phyloP scores from a whole-genome alignment of 352 stramenopile genomes.

The Pythium periplocum region DNA sequence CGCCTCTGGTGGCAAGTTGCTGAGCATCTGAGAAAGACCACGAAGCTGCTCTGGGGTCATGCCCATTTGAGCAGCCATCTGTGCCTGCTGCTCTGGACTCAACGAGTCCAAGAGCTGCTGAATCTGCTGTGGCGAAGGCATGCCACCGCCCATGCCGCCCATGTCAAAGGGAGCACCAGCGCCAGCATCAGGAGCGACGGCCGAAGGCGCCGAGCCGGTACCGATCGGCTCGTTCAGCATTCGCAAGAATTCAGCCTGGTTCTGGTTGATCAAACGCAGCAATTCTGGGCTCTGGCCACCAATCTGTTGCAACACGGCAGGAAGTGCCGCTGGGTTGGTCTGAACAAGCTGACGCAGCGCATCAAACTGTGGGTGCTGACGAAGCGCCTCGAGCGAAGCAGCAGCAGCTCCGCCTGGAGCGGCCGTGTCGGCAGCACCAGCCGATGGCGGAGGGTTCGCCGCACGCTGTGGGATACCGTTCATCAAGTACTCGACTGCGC shows the following conservation, averaged over 20 bases:
- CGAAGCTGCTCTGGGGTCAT: conserved; percentile 84
- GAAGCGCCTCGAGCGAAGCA: conserved; percentile 63
- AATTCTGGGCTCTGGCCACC: conserved; percentile 78
- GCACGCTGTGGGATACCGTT: conserved; percentile 73
- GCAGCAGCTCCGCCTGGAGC: conserved; percentile 17
- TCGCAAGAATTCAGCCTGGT: conserved; percentile 82
- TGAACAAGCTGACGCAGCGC: conserved; percentile 77
- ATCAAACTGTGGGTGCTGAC: conserved; percentile 83
- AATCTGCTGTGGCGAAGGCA: conserved; percentile 80
- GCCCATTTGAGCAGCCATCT: conserved; percentile 82
- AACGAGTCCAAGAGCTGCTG: conserved; percentile 79
- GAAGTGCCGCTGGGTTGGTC: conserved; percentile 75
- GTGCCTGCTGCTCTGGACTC: conserved; percentile 64
- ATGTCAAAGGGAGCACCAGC: conserved; percentile 46
- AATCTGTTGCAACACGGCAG: conserved; percentile 82
- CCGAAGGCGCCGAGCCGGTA: conserved; percentile 29
- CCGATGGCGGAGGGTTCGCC: conserved; percentile 20
- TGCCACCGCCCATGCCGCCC: conserved; percentile 32
- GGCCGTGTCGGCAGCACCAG: conserved; percentile 16
- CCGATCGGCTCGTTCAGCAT: conserved; percentile 87
- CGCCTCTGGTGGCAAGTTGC: conserved; percentile 70
- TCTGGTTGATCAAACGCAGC: conserved; percentile 78
- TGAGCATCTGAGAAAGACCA: conserved; percentile 83
- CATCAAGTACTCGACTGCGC: conserved; percentile 87
- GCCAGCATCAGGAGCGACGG: conserved; percentile 12